Conservation (phyloP, 2,329 filamentous ascomycete genomes). For the Cercospora berteroae region DNA sequence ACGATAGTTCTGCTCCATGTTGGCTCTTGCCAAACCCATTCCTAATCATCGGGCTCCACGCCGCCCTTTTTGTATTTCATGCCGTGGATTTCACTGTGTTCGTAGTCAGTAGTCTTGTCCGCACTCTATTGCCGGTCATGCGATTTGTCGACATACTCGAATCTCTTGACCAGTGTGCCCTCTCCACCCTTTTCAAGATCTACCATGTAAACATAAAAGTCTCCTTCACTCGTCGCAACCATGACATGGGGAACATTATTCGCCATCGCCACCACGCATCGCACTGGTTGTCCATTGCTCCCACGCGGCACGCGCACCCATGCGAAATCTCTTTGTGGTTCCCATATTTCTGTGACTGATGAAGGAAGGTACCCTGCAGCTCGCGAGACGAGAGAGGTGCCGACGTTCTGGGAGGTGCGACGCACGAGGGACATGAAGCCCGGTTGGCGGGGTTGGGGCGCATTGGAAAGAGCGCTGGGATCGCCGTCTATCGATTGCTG, state of each 20-base stretch:
- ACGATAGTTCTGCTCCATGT: neutral
- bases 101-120: neutral
- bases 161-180: conserved; percentile 85
- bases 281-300: conserved; percentile 55
- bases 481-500: conserved; percentile 32
- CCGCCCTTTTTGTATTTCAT: conserved; percentile 30
- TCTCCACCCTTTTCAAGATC: conserved; percentile 94
- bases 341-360: conserved; percentile 97
- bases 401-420: conserved; percentile 92
- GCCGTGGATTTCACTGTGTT: conserved; percentile 34
- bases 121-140: neutral
- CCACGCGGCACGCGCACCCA: conserved; percentile 87
- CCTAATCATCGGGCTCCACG: conserved; percentile 30
- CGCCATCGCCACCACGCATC: conserved; percentile 96
- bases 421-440: conserved; percentile 87
- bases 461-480: conserved; percentile 28
- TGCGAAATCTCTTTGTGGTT: conserved; percentile 89
- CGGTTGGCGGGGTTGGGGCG: conserved; percentile 56
- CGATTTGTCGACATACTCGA: conserved; percentile 65
- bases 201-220: conserved; percentile 92
- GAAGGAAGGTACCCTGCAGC: conserved; percentile 89
- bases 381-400: conserved; percentile 80
- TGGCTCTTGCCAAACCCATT: neutral
- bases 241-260: conserved; percentile 93
- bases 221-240: conserved; percentile 94